A percentile compares a stretch with the other conserved stretches of the same genome.
These are phyloP conservation scores for Taiwanofungus camphoratus DNA, from an alignment of 1,284 basidiomycete genomes.

Conservation along the genomic window DNA sequence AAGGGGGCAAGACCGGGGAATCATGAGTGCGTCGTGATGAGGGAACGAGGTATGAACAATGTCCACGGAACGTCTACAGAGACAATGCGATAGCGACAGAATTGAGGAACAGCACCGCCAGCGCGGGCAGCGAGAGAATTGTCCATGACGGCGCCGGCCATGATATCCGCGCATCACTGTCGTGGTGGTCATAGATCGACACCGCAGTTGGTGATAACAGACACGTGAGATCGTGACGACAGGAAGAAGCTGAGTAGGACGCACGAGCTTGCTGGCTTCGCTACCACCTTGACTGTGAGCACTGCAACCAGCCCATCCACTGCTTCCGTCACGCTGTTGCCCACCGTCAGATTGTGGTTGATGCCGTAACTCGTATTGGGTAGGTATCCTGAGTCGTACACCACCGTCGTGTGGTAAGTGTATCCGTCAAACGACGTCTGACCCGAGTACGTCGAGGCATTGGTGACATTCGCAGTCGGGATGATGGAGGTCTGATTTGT, in stretches of 20 bases:
- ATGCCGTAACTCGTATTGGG: slow-evolving; percentile 66
- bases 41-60: too few relatives aligned
- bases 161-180: slow-evolving; percentile 4
- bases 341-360: slow-evolving; percentile 72
- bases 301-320: slow-evolving; percentile 86
- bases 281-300: slow-evolving; percentile 66
- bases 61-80: too few relatives aligned
- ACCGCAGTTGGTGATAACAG: neutral
- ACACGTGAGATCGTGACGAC: neutral
- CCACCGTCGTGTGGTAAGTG: slow-evolving; percentile 65
- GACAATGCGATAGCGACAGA: slow-evolving; percentile 3
- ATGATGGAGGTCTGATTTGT: slow-evolving; percentile 50
- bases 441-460: slow-evolving; percentile 52
- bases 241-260: slow-evolving; percentile 4
- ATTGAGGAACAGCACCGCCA: slow-evolving; percentile 1
- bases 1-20: too few relatives aligned
- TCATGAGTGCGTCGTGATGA: too few relatives aligned
- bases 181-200: neutral
- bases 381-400: slow-evolving; percentile 65
- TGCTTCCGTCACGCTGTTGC: slow-evolving; percentile 52
- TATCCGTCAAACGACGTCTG: slow-evolving; percentile 53
- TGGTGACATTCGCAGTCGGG: slow-evolving; percentile 50
- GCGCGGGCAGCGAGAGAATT: neutral
- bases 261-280: slow-evolving; percentile 29
- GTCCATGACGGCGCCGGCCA: slow-evolving; percentile 3